Conservation (phyloP, 306 rosid genomes). For the Cucumis hystrix region DNA sequence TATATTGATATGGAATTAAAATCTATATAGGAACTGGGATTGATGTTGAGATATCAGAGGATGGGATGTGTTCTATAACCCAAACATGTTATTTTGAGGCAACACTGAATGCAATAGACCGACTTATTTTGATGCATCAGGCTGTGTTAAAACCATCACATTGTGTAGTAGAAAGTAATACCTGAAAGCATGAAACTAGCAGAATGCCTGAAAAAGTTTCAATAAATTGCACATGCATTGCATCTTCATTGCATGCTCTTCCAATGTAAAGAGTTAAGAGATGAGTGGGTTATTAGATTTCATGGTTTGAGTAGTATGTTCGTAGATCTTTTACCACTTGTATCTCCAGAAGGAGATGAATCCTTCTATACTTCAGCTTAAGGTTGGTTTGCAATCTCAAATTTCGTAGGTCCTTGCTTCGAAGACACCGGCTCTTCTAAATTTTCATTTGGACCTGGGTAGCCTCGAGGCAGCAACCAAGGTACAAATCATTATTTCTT, state of each 20-base stretch:
- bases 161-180: too few species aligned
- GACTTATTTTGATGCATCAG: not conserved
- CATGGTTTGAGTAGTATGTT: not conserved
- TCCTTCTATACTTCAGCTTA: not conserved
- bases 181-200: not conserved
- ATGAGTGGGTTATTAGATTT: not conserved
- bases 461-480: slow-evolving; percentile 76
- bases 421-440: slow-evolving; percentile 69
- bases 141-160: not conserved
- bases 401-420: slow-evolving; percentile 64
- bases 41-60: not conserved
- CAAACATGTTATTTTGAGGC: not conserved
- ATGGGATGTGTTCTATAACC: not conserved
- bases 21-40: not conserved
- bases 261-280: not conserved
- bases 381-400: slow-evolving; percentile 10
- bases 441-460: slow-evolving; percentile 70
- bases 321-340: not conserved
- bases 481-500: slow-evolving; percentile 24
- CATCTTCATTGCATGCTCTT: not conserved
- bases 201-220: not conserved
- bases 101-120: not conserved
- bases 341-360: not conserved
- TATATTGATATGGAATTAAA: not conserved
- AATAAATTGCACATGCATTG: not conserved